phyloP scores from a whole-genome alignment of 169 alveolate species.

The Cyclospora cayetanensis region DNA sequence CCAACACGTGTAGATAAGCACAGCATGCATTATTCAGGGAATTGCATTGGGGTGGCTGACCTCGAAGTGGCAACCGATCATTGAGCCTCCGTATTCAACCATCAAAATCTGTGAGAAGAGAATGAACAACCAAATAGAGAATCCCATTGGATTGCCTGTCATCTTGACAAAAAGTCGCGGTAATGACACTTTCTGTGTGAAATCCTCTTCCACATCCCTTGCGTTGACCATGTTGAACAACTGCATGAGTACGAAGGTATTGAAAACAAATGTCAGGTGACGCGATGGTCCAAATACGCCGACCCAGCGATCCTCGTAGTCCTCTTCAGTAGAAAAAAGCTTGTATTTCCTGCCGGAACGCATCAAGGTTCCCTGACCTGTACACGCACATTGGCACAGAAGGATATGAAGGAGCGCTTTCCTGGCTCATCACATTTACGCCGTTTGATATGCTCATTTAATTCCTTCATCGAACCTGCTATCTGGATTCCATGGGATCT shows the following conservation, averaged over 20 bases:
- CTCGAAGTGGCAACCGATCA: constrained; percentile 71
- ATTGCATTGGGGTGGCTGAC: not conserved
- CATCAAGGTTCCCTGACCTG: constrained; percentile 74
- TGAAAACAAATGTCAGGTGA: constrained; percentile 89
- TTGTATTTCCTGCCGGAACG: constrained; percentile 69
- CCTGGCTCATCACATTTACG: not conserved
- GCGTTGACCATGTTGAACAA: constrained; percentile 86
- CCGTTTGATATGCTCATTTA: not conserved
- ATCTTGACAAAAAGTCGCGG: constrained; percentile 43
- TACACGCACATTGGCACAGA: no score
- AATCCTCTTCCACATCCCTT: constrained; percentile 85
- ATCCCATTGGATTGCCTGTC: constrained; percentile 69
- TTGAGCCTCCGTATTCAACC: constrained; percentile 73
- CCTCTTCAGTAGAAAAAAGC: constrained; percentile 71
- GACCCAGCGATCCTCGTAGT: constrained; percentile 69
- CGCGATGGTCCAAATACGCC: constrained; percentile 80
- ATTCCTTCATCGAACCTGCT: not conserved
- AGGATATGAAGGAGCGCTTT: no score
- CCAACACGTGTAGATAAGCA: not conserved
- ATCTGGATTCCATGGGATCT: not conserved
- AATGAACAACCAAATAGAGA: constrained; percentile 71
- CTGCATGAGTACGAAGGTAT: constrained; percentile 91
- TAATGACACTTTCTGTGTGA: constrained; percentile 85
- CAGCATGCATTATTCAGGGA: not conserved
- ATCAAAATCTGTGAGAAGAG: constrained; percentile 68